A percentile compares a stretch with the other conserved stretches of the same genome.
phyloP scores from a whole-genome alignment of 2,329 filamentous ascomycete species.

The Aspergillus viridinutans region DNA sequence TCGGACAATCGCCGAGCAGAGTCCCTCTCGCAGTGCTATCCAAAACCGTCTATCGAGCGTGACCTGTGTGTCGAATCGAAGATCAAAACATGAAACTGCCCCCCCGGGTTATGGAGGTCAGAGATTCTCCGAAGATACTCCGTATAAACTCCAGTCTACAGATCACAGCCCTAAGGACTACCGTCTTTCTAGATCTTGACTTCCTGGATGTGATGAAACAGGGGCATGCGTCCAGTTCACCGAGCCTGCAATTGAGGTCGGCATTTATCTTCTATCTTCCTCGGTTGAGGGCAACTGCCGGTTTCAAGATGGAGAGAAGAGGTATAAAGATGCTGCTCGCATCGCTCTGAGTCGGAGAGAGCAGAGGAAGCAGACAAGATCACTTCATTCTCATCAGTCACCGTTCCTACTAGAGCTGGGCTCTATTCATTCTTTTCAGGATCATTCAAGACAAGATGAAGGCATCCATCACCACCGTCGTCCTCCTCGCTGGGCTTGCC shows the following conservation, averaged over 20 bases:
- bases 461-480: slow-evolving; percentile 15
- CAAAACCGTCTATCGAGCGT: not conserved
- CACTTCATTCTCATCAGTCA: not conserved
- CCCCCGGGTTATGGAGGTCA: not conserved
- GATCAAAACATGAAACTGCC: not conserved
- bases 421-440: slow-evolving; percentile 7
- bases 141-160: not conserved
- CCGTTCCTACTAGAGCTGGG: slow-evolving; percentile 12
- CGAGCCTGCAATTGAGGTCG: not conserved
- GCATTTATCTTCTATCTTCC: not conserved
- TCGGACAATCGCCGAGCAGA: too few relatives aligned
- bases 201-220: not conserved
- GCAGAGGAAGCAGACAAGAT: too few relatives aligned
- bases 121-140: not conserved
- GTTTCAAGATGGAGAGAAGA: not conserved
- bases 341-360: too few relatives aligned
- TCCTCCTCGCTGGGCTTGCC: slow-evolving; percentile 18
- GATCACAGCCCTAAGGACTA: not conserved
- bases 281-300: not conserved
- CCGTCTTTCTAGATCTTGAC: not conserved
- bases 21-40: not conserved
- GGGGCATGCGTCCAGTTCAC: not conserved
- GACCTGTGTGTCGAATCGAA: not conserved
- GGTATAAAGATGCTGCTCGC: not conserved
- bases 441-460: slow-evolving; percentile 18